These are phyloP conservation scores for Xylaria flabelliformis DNA, from an alignment of 495 filamentous ascomycete species.

Conservation along the genomic window DNA sequence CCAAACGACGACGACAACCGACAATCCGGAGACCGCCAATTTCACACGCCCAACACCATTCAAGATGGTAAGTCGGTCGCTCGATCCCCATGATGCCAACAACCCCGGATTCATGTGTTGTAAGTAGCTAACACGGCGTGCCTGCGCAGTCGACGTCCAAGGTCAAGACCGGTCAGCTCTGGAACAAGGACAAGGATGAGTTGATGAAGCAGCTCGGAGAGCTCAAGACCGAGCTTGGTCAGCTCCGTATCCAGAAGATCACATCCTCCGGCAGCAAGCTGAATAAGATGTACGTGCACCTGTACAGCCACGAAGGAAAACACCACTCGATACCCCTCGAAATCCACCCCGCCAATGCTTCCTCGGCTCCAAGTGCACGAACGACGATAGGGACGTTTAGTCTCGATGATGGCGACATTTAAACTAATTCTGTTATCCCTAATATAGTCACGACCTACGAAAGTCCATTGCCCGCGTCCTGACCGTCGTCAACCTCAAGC, in stretches of 20 bases:
- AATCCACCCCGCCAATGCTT: conserved; percentile 22
- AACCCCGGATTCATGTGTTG: background rate
- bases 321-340: conserved; percentile 25
- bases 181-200: conserved; percentile 99
- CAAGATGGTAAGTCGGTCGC: conserved; percentile 55
- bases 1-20: conserved; percentile 30
- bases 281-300: conserved; percentile 86
- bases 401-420: background rate
- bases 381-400: background rate
- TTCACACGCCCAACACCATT: conserved; percentile 44
- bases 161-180: conserved; percentile 93
- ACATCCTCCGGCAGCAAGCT: conserved; percentile 90
- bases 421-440: conserved; percentile 14
- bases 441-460: conserved; percentile 89
- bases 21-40: conserved; percentile 47
- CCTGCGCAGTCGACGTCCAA: conserved; percentile 76
- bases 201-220: conserved; percentile 90
- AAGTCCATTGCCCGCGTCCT: conserved; percentile 98
- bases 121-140: conserved; percentile 25
- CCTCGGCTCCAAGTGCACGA: conserved; percentile 13
- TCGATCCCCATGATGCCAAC: conserved; percentile 9
- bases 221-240: conserved; percentile 91
- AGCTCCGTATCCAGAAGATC: conserved; percentile 97
- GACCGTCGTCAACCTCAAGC: conserved; percentile 99
- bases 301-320: conserved; percentile 13